Evolutionary conservation across 2,329 filamentous ascomycete species (phyloP), one percentile per base, ranked within the genome.

Genomic region (Apiospora malaysiana): DNA sequence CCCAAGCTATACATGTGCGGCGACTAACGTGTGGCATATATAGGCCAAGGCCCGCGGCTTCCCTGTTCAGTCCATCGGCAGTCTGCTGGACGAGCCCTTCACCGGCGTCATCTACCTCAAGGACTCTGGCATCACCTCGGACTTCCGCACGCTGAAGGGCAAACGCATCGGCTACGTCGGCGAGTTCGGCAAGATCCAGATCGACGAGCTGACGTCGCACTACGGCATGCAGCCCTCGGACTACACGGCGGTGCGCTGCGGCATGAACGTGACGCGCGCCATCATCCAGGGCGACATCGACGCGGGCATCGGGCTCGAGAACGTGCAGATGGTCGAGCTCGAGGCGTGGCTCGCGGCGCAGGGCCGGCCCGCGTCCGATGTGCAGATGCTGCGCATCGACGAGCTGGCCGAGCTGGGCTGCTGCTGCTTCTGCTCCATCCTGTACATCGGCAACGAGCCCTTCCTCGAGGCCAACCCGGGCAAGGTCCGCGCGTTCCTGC

Each of bases 131-230:
- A 94, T 94, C 82, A 94, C 91, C 42, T 82, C 89, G 66, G 92
- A 94, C 83, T 94, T 94, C 83, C 88, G 86, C 78, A 91, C 91
- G 51, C 88, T 94, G 75, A 92, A 91, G 81, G 92, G 91, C 75
- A 94, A 93, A 83, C 89, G 87, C 32, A 94, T 94, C 79, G 92
- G 92, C 79, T 94, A 94, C 75, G 92, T 94, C 70, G 92, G 92
- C 76, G 92, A 94, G 79, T 94, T 94, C 74, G 92, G 92, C 82
- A 94, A 92, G 88, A 94, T 94, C 79, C 92, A 94, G 83, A 94
- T 94, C 75, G 93, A 94, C 79, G 93, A 94, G 79, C 87, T 94
- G 73, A 94, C 92, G 67, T 90, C 90, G 65, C 89, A 94, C 86
- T 94, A 94, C 79, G 91, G 91, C 78, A 93, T 94, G 89, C 86